Evolutionary conservation across 768 basidiomycete genomes (phyloP).

Genomic region (Agaricus sinodeliciosus): DNA sequence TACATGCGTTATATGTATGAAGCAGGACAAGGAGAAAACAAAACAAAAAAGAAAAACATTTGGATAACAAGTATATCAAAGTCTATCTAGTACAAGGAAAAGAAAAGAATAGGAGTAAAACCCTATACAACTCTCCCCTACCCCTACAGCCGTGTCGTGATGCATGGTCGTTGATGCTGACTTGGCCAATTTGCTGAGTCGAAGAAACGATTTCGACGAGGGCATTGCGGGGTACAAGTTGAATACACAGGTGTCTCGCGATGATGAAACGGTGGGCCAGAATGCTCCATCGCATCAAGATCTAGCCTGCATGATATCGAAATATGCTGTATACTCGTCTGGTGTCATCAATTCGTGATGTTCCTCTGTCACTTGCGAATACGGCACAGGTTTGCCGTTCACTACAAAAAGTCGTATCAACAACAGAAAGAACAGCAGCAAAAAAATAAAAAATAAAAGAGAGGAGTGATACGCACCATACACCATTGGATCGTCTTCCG

Average conservation of each 20-base stretch:
- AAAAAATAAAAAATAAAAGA: constrained; percentile 1
- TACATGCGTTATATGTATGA: constrained; percentile 6
- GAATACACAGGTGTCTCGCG: too few species aligned
- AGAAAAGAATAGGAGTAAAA: too few species aligned
- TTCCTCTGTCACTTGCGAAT: constrained; percentile 84
- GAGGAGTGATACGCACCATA: constrained; percentile 41
- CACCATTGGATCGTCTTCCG: constrained; percentile 55
- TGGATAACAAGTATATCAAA: neutral
- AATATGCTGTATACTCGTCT: constrained; percentile 84
- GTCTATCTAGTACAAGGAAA: too few species aligned
- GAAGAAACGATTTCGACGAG: too few species aligned
- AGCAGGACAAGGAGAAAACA: neutral
- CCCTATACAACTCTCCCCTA: too few species aligned
- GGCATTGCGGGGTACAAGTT: too few species aligned
- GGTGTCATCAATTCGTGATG: constrained; percentile 91
- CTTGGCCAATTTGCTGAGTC: too few species aligned
- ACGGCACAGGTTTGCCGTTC: constrained; percentile 64
- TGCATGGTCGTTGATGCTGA: too few species aligned
- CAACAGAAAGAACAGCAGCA: neutral
- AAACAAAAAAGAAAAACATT: neutral
- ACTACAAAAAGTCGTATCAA: constrained; percentile 36
- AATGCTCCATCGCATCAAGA: neutral
- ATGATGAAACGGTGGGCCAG: neutral
- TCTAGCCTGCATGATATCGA: constrained; percentile 43
- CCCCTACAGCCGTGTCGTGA: too few species aligned